Percentiles rank a stretch among this genome's conserved stretches.
These are phyloP conservation scores for Salix arbutifolia DNA, from an alignment of 345 rosid genomes.

Conservation along the genomic window DNA sequence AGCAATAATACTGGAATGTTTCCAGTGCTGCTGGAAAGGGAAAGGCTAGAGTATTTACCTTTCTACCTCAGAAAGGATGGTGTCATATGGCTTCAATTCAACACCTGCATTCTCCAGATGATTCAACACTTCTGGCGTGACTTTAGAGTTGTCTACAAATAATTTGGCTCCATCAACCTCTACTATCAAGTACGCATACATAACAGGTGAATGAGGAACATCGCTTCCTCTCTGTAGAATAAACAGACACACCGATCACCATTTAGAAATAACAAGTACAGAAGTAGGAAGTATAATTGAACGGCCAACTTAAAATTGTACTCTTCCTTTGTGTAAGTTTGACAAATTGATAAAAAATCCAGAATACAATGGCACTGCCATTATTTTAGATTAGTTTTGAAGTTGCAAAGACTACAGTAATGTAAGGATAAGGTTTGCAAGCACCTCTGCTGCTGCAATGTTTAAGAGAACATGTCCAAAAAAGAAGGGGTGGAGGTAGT, in stretches of 20 bases:
- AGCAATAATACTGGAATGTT: neutral
- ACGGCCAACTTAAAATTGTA: neutral
- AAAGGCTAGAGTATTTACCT: slow-evolving; percentile 36
- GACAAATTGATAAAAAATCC: neutral
- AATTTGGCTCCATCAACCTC: slow-evolving; percentile 62
- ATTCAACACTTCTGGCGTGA: slow-evolving; percentile 63
- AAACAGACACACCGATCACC: neutral
- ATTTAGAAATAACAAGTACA: neutral
- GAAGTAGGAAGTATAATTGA: neutral
- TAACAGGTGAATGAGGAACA: slow-evolving; percentile 95
- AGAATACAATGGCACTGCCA: neutral
- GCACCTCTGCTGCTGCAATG: neutral
- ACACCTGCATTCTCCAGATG: slow-evolving; percentile 70
- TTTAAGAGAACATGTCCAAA: neutral
- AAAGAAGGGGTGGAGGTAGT: slow-evolving; percentile 6
- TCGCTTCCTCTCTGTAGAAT: slow-evolving; percentile 85
- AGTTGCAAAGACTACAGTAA: slow-evolving; percentile 10
- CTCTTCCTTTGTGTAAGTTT: neutral
- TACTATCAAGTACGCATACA: slow-evolving; percentile 79
- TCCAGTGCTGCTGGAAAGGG: neutral
- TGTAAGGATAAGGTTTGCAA: neutral
- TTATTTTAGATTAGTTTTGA: slow-evolving; percentile 1
- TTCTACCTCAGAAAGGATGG: slow-evolving; percentile 72
- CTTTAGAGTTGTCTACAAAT: slow-evolving; percentile 66
- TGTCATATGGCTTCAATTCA: slow-evolving; percentile 60